phyloP scores from a whole-genome alignment of 176 grass and related monocot species.

The Calamus simplicifolius region DNA sequence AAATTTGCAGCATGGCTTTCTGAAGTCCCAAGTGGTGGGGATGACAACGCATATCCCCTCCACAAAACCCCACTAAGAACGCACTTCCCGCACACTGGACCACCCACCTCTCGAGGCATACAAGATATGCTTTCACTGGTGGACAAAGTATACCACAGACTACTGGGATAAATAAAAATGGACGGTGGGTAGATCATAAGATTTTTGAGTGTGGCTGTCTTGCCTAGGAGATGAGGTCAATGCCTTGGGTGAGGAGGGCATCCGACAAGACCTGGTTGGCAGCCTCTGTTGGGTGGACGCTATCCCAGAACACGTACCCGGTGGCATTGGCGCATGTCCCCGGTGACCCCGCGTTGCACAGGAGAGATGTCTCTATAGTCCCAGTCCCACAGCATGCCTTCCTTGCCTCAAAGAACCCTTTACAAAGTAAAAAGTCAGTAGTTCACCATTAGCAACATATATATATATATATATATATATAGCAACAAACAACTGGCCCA shows the following conservation, averaged over 20 bases:
- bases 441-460: background rate
- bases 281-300: slow-evolving; percentile 91
- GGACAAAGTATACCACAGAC: too few species aligned
- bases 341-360: slow-evolving; percentile 46
- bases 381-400: slow-evolving; percentile 84
- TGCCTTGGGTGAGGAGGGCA: slow-evolving; percentile 54
- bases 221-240: slow-evolving; percentile 66
- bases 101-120: too few species aligned
- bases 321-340: slow-evolving; percentile 85
- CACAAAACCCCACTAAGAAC: too few species aligned
- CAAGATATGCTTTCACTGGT: too few species aligned
- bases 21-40: too few species aligned
- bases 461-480: too few species aligned
- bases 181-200: too few species aligned
- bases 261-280: slow-evolving; percentile 76
- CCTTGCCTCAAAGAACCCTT: slow-evolving; percentile 73
- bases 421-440: background rate
- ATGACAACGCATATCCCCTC: too few species aligned
- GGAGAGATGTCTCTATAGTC: slow-evolving; percentile 84
- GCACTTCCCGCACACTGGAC: too few species aligned
- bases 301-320: slow-evolving; percentile 94
- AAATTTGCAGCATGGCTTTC: too few species aligned
- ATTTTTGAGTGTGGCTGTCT: background rate
- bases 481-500: too few species aligned
- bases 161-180: too few species aligned